Conservation (phyloP, 192 early-diverging fungal species). For the Dispira parvispora region DNA sequence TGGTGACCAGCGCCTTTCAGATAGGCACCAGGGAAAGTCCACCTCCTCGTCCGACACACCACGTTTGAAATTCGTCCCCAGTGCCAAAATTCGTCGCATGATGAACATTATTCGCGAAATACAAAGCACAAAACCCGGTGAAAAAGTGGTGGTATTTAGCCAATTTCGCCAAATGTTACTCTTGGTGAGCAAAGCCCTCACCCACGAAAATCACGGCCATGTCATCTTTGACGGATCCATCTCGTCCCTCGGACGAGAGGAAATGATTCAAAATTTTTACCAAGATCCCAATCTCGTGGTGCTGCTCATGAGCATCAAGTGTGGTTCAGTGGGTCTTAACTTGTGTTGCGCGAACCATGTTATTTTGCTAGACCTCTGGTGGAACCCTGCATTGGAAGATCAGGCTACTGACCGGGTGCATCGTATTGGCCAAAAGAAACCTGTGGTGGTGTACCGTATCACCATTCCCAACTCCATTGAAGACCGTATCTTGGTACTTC, state of each 20-base stretch:
- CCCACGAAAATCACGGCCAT: background rate
- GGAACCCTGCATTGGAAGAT: constrained; percentile 83
- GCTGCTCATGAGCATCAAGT: constrained; percentile 14
- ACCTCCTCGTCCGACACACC: background rate
- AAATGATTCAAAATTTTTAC: background rate
- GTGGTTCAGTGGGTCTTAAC: constrained; percentile 55
- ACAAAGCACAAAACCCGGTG: background rate
- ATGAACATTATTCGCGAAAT: constrained; percentile 14
- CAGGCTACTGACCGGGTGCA: constrained; percentile 87
- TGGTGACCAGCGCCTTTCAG: background rate
- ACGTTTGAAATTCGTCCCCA: constrained; percentile 10
- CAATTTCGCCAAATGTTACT: constrained; percentile 9
- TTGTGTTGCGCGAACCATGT: constrained; percentile 45
- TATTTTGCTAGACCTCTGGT: constrained; percentile 68
- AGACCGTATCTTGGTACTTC: constrained; percentile 29
- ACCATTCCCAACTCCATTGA: constrained; percentile 82
- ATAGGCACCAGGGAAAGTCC: background rate
- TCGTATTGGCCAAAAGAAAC: constrained; percentile 86
- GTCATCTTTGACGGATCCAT: constrained; percentile 10
- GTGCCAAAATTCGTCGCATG: constrained; percentile 13
- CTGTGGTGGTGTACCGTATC: constrained; percentile 84
- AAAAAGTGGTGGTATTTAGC: constrained; percentile 17
- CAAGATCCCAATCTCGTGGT: constrained; percentile 5
- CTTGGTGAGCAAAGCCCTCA: background rate
- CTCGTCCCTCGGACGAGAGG: constrained; percentile 2